A percentile compares a stretch with the other conserved stretches of the same genome.
phyloP scores from a whole-genome alignment of 2,329 filamentous ascomycete genomes.

The Byssothecium circinans region DNA sequence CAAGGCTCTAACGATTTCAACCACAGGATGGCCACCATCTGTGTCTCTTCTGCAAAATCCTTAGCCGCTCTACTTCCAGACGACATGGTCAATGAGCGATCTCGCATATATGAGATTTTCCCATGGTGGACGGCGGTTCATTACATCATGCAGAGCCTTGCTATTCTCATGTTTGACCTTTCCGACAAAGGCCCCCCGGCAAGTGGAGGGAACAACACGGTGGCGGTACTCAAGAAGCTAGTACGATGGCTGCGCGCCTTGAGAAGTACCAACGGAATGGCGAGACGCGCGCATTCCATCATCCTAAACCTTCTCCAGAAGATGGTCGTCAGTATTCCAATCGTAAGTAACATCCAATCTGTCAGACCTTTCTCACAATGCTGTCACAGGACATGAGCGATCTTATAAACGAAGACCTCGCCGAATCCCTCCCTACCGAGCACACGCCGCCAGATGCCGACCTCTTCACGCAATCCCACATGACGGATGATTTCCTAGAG shows the following conservation, averaged over 20 bases:
- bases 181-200: conserved; percentile 26
- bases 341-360: not conserved
- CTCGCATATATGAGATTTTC: conserved; percentile 17
- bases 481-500: conserved; percentile 5
- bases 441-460: no score
- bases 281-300: conserved; percentile 32
- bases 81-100: not conserved
- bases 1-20: conserved; percentile 36
- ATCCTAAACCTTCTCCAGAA: conserved; percentile 20
- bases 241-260: conserved; percentile 39
- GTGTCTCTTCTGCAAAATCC: conserved; percentile 38
- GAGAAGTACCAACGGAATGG: conserved; percentile 30
- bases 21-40: conserved; percentile 31
- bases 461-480: not conserved
- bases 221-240: conserved; percentile 34
- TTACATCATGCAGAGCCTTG: conserved; percentile 43
- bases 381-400: conserved; percentile 19
- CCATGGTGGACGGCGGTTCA: conserved; percentile 48
- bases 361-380: no score
- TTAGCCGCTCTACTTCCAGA: conserved; percentile 40
- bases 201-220: conserved; percentile 23
- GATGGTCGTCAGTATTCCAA: conserved; percentile 7
- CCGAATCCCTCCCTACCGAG: not conserved
- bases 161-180: conserved; percentile 43
- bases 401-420: conserved; percentile 17